Conservation (phyloP, 192 early-diverging fungal genomes). For the Gigaspora rosea region DNA sequence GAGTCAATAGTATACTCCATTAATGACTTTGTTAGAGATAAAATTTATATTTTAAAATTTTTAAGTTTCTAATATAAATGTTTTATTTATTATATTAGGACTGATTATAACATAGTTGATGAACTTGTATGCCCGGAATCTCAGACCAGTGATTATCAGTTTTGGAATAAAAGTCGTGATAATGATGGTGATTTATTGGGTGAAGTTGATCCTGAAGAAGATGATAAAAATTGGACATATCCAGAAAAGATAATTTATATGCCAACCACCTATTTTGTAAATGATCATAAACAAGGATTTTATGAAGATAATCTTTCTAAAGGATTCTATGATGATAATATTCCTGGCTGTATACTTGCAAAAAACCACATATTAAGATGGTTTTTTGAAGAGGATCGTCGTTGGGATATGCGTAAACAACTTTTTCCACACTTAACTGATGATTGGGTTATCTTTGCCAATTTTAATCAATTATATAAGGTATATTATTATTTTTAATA, state of each 20-base stretch:
- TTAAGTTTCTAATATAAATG: too few relatives aligned
- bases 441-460: constrained; percentile 89
- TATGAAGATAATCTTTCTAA: constrained; percentile 49
- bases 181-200: constrained; percentile 21
- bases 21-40: too few relatives aligned
- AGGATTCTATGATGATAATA: constrained; percentile 51
- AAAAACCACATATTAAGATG: constrained; percentile 56
- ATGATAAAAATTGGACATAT: constrained; percentile 70
- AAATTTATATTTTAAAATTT: too few relatives aligned
- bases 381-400: constrained; percentile 75
- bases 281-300: constrained; percentile 92
- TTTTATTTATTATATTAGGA: constrained; percentile 36
- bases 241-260: constrained; percentile 89
- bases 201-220: constrained; percentile 56
- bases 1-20: too few relatives aligned
- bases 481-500: constrained; percentile 33
- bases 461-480: constrained; percentile 97
- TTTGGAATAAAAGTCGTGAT: background rate
- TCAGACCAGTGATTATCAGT: constrained; percentile 26
- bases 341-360: constrained; percentile 37
- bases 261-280: constrained; percentile 93
- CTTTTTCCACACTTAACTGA: constrained; percentile 82
- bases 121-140: constrained; percentile 71
- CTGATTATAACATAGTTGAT: constrained; percentile 80
- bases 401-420: constrained; percentile 83